These are phyloP conservation scores for Lactarius vividus DNA, from an alignment of 768 basidiomycete genomes.

Conservation along the genomic window DNA sequence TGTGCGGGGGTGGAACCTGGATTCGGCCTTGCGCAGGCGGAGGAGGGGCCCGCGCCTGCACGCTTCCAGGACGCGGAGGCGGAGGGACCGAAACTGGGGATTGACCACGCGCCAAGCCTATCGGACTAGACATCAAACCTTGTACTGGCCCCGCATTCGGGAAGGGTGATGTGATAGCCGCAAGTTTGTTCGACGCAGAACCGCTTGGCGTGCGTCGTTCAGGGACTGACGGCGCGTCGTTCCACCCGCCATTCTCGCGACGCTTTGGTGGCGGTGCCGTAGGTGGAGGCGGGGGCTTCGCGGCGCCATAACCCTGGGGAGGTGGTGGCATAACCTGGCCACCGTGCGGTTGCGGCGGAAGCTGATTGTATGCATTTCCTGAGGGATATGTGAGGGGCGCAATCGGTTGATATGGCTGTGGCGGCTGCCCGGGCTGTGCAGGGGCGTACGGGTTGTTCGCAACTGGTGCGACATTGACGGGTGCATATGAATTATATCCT, in stretches of 20 bases:
- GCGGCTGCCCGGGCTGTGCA: conserved; percentile 13
- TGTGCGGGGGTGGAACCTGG: conserved; percentile 13
- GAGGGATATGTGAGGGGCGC: conserved; percentile 16
- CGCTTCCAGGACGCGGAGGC: conserved; percentile 58
- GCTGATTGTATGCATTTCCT: conserved; percentile 22
- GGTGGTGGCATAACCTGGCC: conserved; percentile 40
- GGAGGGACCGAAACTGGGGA: conserved; percentile 48
- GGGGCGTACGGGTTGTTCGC: conserved; percentile 30
- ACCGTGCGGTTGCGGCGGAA: conserved; percentile 38
- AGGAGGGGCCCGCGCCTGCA: conserved; percentile 35
- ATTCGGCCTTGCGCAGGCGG: conserved; percentile 20
- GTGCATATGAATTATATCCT: conserved; percentile 28
- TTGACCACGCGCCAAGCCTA: conserved; percentile 35
- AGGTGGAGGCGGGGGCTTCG: conserved; percentile 47
- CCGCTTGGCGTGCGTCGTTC: conserved; percentile 53
- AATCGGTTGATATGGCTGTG: conserved; percentile 17
- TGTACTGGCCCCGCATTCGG: conserved; percentile 53
- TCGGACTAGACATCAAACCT: conserved; percentile 28
- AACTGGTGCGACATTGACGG: conserved; percentile 19
- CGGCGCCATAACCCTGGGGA: conserved; percentile 41
- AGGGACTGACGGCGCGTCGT: conserved; percentile 70
- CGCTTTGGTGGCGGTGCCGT: conserved; percentile 50
- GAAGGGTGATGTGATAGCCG: conserved; percentile 86
- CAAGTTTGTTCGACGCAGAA: conserved; percentile 49
- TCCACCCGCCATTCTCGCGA: conserved; percentile 82